Base-by-base conservation (phyloP, 2,329 filamentous ascomycete genomes). In the Rutstroemia sydowiana region DNA sequence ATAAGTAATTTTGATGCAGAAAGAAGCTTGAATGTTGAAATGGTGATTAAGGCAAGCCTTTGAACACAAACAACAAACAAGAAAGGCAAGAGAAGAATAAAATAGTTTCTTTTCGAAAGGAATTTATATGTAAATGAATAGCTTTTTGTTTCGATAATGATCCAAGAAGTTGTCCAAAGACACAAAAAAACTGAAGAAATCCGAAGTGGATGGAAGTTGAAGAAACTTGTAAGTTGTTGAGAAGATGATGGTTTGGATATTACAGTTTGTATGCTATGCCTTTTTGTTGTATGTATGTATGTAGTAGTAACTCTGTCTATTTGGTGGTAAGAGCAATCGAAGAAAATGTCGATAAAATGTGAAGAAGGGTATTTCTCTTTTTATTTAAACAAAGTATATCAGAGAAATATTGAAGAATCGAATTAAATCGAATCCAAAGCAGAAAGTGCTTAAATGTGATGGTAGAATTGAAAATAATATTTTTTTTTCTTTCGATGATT, bases 1-100 rank as follows among this genome's bases (percentile, higher is more conserved):
- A 45, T 18, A 51, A 30, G 41, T 23, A 37, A 45, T 30, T 21
- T 21, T 21, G 13, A 32, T 13, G 39, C 16, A 45, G 11, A 26
- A 45, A 30, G 32, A 51, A 51, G 40, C 31, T 45, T 32, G 18
- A 51, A 45, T 2, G 41, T 37, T 14, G 48, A 44, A 20, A 21
- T 36, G 41, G 9, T 28, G 40, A 39, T 31, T 14, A 2, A 50
- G 40, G 40, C 48, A 45, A 51, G 40, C 40, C 40, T 45, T 36
- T 44, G 34, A 8, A 39, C 18, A 48, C 28, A 23, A n/a, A 11
- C 26, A 48, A 48, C 37, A 42, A 48, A 42, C 26, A 48, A 43
- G 28, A 23, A 18, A 18, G 30, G 13, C n/a, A 43, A n/a, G 23
- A n/a, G 37, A 43, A 23, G 39, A 23, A 30, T 37, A 21, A n/a